Evolutionary conservation across 2,329 filamentous ascomycete genomes (phyloP), one percentile per base, ranked within the genome.

Genomic region (Rutstroemia sp.): DNA sequence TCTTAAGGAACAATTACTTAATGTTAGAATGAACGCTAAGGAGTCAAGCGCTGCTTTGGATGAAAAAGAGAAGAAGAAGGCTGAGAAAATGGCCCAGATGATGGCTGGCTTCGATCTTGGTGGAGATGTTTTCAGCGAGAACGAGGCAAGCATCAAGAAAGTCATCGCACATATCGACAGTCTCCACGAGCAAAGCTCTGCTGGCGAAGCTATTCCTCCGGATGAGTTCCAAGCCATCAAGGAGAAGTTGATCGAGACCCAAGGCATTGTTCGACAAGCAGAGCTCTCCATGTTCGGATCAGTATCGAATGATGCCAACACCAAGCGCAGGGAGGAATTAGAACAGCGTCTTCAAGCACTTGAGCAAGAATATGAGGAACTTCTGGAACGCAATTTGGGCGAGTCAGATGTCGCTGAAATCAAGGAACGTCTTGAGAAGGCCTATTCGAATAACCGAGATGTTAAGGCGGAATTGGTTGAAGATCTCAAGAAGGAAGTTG

Each of bases 1-100:
- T 56, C 82, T 97, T 58, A 97, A 97, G 76, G 92, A 96, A 71
- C 92, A 96, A 69, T 83, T 99, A 52, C 79, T 97, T 17, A 92
- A 97, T 71, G 91, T 94, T 48, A 92, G 92, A 76, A 96, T 97
- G 88, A 94, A 85, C 64, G 91, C 92, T 57, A 95, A 94, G 75
- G 94, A 97, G 74, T 92, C 88, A 1, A 91, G 83, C 46, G 91
- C 91, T 8, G 87, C 90, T 16, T 76, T 95, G 19, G 92, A 97
- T 65, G 94, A 97, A 74, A 99, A 99, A 79, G 95, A 97, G 74
- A 92, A 91, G 78, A 92, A 91, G 76, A 99, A 99, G 80, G 90
- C 92, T 0, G 94, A 99, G 75, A 94, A 95, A 74, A 99, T 99
- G 94, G 94, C 94, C 45, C 89, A 96, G 80, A 99, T 99, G 94